Evolutionary conservation across 1,139 yeast species (phyloP), one percentile per base, ranked within the genome.

Genomic region (Taphrina wiesneri): DNA sequence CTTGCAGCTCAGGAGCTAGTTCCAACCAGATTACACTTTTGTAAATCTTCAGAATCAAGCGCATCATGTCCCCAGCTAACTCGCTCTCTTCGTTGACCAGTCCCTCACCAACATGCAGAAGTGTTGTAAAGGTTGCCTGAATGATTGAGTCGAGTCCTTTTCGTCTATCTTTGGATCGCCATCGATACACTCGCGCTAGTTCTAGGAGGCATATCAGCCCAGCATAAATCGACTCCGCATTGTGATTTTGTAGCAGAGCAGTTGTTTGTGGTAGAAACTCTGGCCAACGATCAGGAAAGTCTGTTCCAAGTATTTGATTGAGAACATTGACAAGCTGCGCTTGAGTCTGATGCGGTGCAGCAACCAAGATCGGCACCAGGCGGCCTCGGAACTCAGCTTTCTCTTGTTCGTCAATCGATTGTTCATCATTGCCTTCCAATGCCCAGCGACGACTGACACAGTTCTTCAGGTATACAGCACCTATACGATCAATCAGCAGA

Each of bases 391-490:
- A 84, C 43, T 83, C 79, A 0, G 88, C 88, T 72, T 86, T 87
- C 74, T 92, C 97, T 19, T 49, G 70, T 83, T 90, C 9, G 80
- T 79, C 70, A 84, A 87, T 19, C 90, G 85, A 15, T 68, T 66
- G 5, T 30, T n/a, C n/a, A 15, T 39, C 30, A 62, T 34, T 26
- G 49, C 66, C 26, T 71, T 66, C 23, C 74, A 71, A 3, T 25
- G 72, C 73, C 98, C 98, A 93, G 69, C 82, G 81, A 67, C 83
- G 82, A 15, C 82, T 78, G 30, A 91, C 81, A 68, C 86, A 80
- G 75, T 93, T 93, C 75, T 93, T 93, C 77, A 93, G 85, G 75
- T 86, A 92, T 32, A 93, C 87, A 0, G 96, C 96, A 19, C 96
- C 89, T 13, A 96, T 21, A 36, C 13, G 36, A 21, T 21, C 26